Evolutionary conservation across 2,329 filamentous ascomycete species (phyloP).

Genomic region (Pezicula carpinea): DNA sequence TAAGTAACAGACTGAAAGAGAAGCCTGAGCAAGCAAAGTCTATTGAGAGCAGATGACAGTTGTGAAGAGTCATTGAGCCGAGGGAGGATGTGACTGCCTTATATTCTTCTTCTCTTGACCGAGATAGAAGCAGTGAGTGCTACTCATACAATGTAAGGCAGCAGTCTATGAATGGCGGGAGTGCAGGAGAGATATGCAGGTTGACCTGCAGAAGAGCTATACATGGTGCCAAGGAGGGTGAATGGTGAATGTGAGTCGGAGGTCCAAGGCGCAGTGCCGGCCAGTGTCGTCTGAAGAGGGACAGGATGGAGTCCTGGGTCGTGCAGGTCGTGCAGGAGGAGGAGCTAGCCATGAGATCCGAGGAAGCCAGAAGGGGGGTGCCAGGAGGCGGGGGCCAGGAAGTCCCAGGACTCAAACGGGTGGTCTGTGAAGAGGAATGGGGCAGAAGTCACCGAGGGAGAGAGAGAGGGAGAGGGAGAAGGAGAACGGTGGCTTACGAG

Average conservation of each 20-base stretch:
- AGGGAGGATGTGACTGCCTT: conserved; percentile 27
- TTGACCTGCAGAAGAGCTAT: conserved; percentile 20
- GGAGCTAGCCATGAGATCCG: conserved; percentile 6
- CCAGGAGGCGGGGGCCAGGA: not conserved
- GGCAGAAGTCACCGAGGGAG: not conserved
- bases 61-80: conserved; percentile 27
- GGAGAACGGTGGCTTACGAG: conserved; percentile 8
- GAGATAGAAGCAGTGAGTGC: conserved; percentile 5
- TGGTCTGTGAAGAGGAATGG: conserved; percentile 18
- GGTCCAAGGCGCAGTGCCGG: conserved; percentile 14
- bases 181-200: conserved; percentile 23
- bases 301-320: not conserved
- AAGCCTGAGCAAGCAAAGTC: conserved; percentile 27
- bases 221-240: conserved; percentile 15
- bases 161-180: conserved; percentile 16
- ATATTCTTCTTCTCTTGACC: conserved; percentile 18
- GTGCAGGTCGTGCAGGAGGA: conserved; percentile 8
- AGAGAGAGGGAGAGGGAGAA: not conserved
- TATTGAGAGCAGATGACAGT: conserved; percentile 18
- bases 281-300: not conserved
- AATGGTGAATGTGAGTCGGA: conserved; percentile 20
- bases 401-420: conserved; percentile 17
- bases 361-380: not conserved
- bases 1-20: conserved; percentile 23
- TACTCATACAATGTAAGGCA: conserved; percentile 23